Base-by-base conservation (phyloP, 2,329 filamentous ascomycete species). In the Cadophora gregata region DNA sequence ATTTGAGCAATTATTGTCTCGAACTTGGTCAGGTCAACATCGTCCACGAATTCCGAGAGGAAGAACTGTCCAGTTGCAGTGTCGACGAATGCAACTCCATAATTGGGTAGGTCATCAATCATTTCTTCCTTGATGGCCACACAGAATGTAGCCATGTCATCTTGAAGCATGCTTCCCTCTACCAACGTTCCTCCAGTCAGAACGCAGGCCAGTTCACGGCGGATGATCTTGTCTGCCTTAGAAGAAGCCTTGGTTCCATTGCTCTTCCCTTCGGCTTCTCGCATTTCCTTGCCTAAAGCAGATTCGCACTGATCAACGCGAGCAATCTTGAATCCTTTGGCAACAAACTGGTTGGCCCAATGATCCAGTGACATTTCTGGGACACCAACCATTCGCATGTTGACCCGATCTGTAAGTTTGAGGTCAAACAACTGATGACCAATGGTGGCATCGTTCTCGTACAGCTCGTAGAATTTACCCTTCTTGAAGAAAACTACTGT, bases 401-500 rank as follows among this genome's bases (percentile, higher is more conserved):
- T 99, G 78, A 99, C 96, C 63, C 96, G 88, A 75, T 99, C 96
- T 0, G 96, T 99, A 77, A 99, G 90, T 81, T 99, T 99, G 65
- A 99, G 85, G 78, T 99, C 96, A 74, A 99, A 99, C 19, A 97
- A 84, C 78, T 98, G 96, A 77, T 99, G 94, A 4, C 96, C 96
- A 64, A 98, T 90, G 0, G 95, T 97, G 5, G 96, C 96, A 79
- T 99, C 96, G 68, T 97, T 97, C 78, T 99, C 96, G 76, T 98
- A 99, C 0, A 99, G 85, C 78, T 99, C 96, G 77, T 97, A 99
- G 79, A 99, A 99, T 75, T 99, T 99, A 75, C 96, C 96, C 83
- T 99, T 99, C 80, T 98, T 99, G 88, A 99, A 99, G 80, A 99
- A 99, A 19, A 99, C 95, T 55, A 99, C 90, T 0, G 94, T 97